These are phyloP conservation scores for Chalciporus pseudorubinellus DNA, from an alignment of 768 basidiomycete species.

Conservation along the genomic window DNA sequence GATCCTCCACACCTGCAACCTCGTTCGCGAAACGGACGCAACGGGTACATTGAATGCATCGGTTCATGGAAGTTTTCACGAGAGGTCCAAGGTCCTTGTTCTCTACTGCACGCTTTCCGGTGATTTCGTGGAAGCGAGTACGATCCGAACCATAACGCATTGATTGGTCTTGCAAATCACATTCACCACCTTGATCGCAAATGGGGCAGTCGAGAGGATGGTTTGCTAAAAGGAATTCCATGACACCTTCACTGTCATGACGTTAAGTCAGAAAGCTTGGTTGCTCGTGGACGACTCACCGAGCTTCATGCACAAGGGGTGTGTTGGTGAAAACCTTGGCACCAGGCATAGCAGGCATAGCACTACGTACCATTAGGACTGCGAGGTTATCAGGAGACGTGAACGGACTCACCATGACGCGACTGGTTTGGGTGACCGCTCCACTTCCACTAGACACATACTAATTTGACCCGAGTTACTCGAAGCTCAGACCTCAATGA, in stretches of 20 bases:
- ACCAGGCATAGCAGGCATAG: conserved; percentile 97
- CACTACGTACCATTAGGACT: conserved; percentile 44
- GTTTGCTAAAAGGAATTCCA: conserved; percentile 98
- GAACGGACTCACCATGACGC: conserved; percentile 72
- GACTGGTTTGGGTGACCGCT: conserved; percentile 90
- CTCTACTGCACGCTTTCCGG: conserved; percentile 96
- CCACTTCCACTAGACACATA: conserved; percentile 99
- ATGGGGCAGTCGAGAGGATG: conserved; percentile 98
- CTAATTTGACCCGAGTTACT: conserved; percentile 37
- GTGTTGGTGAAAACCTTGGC: conserved; percentile 92
- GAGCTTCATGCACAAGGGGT: conserved; percentile 84
- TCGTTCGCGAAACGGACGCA: conserved; percentile 99
- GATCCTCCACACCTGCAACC: conserved; percentile 96
- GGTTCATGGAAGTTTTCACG: conserved; percentile 98
- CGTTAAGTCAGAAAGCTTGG: conserved; percentile 4
- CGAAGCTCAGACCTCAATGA: conserved; percentile 1
- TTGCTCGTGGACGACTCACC: conserved; percentile 41
- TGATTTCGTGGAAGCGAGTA: conserved; percentile 96
- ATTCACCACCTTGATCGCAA: conserved; percentile 99
- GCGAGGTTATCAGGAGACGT: background rate
- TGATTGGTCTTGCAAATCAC: conserved; percentile 97
- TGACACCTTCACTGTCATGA: conserved; percentile 81
- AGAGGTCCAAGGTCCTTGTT: conserved; percentile 98
- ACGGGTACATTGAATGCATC: conserved; percentile 99
- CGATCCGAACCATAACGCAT: conserved; percentile 99